A percentile compares a stretch with the other conserved stretches of the same genome.
Conservation (phyloP, 202 grass and related monocot species). For the Hordeum pubiflorum region DNA sequence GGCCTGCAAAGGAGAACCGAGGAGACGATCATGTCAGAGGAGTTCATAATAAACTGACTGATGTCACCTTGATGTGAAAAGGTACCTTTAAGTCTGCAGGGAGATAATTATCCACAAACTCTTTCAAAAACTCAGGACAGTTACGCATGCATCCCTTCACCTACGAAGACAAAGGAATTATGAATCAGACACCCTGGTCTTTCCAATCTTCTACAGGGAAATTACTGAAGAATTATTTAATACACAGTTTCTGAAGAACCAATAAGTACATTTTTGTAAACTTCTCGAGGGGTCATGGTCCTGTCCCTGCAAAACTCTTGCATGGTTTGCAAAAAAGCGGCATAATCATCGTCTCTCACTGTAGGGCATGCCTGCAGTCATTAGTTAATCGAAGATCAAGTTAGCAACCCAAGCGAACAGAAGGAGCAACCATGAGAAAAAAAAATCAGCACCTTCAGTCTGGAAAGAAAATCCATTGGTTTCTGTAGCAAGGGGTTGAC, state of each 20-base stretch:
- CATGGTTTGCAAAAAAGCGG: neutral
- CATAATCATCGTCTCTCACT: neutral
- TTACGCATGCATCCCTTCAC: neutral
- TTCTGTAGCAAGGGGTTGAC: too few relatives aligned
- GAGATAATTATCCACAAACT: constrained; percentile 16
- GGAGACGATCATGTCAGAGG: neutral
- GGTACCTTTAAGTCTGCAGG: neutral
- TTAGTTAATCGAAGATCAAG: neutral
- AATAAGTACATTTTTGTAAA: neutral
- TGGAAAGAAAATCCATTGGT: neutral
- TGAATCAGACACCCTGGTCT: neutral
- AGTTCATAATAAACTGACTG: constrained; percentile 3
- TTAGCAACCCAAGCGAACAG: neutral
- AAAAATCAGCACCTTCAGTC: constrained; percentile 15
- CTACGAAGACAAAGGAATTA: constrained; percentile 14
- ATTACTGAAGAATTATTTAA: neutral
- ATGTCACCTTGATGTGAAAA: neutral
- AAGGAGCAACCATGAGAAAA: neutral
- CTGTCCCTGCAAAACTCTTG: neutral
- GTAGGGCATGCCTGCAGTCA: constrained; percentile 3
- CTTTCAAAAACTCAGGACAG: constrained; percentile 3
- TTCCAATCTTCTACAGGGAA: neutral
- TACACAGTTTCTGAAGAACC: neutral
- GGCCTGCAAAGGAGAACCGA: neutral
- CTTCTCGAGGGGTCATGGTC: neutral